A percentile compares a stretch with the other conserved stretches of the same genome.
Evolutionary conservation across 2,329 filamentous ascomycete species (phyloP).

Genomic region (Cytospora mali): DNA sequence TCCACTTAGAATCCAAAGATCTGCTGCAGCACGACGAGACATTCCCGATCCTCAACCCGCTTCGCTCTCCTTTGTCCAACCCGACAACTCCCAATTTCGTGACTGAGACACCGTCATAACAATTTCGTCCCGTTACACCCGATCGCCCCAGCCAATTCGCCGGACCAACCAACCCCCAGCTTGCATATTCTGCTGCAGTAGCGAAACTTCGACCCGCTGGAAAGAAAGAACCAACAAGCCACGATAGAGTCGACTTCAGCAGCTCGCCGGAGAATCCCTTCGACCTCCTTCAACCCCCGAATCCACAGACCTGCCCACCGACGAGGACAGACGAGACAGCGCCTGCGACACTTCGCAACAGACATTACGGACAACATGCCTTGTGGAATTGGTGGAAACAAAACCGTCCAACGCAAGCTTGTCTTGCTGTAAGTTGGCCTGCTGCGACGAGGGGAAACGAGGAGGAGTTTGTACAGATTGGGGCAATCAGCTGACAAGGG

Average conservation of each 20-base stretch:
- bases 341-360: background rate
- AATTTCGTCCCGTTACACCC: conserved; percentile 5
- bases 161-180: background rate
- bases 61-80: background rate
- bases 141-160: conserved; percentile 1
- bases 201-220: background rate
- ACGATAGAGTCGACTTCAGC: conserved; percentile 11
- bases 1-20: background rate
- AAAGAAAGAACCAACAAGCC: background rate
- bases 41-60: background rate
- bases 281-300: background rate
- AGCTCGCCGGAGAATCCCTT: background rate
- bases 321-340: background rate
- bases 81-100: conserved; percentile 7
- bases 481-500: conserved; percentile 18
- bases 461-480: background rate
- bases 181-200: background rate
- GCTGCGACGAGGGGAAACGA: conserved; percentile 1
- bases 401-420: conserved; percentile 94
- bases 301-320: background rate
- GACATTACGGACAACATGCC: conserved; percentile 13
- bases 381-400: conserved; percentile 38
- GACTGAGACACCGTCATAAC: conserved; percentile 22
- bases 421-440: conserved; percentile 74
- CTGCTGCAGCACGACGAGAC: background rate